A percentile compares a stretch with the other conserved stretches of the same genome.
phyloP scores from a whole-genome alignment of 139 green algal species.

The Coelastrella sp. region DNA sequence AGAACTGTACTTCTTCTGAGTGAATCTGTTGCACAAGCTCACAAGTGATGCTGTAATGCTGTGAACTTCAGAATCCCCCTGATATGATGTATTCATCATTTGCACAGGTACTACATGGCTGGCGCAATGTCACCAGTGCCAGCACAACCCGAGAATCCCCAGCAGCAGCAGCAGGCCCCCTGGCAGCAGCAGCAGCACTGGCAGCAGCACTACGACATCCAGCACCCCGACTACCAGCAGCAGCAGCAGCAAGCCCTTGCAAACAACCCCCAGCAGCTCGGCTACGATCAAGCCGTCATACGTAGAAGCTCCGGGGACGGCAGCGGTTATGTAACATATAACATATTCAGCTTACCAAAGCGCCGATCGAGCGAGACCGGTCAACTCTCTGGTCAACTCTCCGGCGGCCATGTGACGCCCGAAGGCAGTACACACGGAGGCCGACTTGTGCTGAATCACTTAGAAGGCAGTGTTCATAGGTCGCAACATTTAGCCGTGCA shows the following conservation, averaged over 20 bases:
- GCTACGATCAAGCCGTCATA: background rate
- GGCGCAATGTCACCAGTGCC: background rate
- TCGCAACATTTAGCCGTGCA: background rate
- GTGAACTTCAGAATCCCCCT: too few relatives aligned
- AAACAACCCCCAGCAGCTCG: background rate
- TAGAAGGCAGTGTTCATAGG: conserved; percentile 2
- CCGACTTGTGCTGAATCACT: background rate
- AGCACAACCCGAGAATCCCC: background rate
- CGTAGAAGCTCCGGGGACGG: background rate
- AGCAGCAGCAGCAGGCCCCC: background rate
- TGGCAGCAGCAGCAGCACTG: too few relatives aligned
- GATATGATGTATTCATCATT: too few relatives aligned
- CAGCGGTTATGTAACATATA: conserved; percentile 4
- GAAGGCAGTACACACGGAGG: background rate
- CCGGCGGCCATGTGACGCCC: background rate
- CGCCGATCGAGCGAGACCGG: background rate
- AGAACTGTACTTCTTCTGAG: too few relatives aligned
- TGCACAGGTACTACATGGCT: background rate
- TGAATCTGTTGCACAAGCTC: too few relatives aligned
- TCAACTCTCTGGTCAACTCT: background rate
- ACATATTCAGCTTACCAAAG: background rate
- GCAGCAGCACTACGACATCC: too few relatives aligned
- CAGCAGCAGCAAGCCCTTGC: background rate
- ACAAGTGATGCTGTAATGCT: too few relatives aligned
- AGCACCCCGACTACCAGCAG: background rate